Base-by-base conservation (phyloP, 208 protist species). In the Tritrichomonas musculus region DNA sequence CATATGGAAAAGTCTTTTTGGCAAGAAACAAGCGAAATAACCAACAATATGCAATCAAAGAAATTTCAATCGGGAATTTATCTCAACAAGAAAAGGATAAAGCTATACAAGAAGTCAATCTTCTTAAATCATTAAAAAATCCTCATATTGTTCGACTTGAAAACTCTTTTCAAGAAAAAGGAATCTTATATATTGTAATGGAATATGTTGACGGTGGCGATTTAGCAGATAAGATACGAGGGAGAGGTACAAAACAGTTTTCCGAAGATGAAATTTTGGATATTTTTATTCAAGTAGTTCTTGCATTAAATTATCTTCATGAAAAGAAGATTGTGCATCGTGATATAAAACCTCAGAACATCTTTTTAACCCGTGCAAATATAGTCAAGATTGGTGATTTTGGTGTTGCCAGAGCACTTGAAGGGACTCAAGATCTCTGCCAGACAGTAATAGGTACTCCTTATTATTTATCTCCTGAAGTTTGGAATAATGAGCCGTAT, bases 341-440 rank as follows among this genome's bases (percentile, higher is more conserved):
- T 33, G 77, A 88, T 39, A 53, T 88, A 20, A 96, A 96, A 92
- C 95, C 95, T 33, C 92, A 94, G 25, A 96, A 96, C 41, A 94
- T 96, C 33, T 95, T 96, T 44, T 25, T 96, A 13, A 88, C 49
- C 30, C 39, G 50, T 13, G 55, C 88, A 47, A 69, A 57, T 1
- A 80, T 60, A 41, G 50, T 95, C 25, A 96, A 96, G 82, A 41
- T 96, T 36, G 96, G 96, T 30, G 96, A 96, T 57, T 95, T 96
- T 53, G 96, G 96, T 8, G 92, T 96, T 36, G 95, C 88, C 25
- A 65, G 95, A 47, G n/a, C 93, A 3, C 92, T 96, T 5, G 75
- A 64, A 39, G 60, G 50, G 0, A 47, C 77, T 53, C 25, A 53
- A 30, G 77, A n/a, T 13, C 39, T 93, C 4, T 94, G 95, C 30